These are phyloP conservation scores for Lindgomyces ingoldianus DNA, from an alignment of 495 filamentous ascomycete species.

Conservation along the genomic window DNA sequence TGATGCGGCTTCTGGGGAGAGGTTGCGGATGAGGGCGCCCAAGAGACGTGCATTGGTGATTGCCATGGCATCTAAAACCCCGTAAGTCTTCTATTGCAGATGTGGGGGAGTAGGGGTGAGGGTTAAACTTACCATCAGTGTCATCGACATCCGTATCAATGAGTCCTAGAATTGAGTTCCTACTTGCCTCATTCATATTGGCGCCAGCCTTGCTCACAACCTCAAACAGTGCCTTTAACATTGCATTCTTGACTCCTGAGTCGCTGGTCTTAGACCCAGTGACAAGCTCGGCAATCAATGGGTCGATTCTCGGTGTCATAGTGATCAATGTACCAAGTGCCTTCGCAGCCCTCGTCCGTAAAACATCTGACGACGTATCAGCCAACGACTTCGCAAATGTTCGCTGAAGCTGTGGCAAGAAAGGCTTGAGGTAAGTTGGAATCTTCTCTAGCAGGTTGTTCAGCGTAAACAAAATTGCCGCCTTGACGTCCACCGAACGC, in stretches of 20 bases:
- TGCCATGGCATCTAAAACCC: conserved; percentile 59
- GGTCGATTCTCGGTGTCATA: conserved; percentile 92
- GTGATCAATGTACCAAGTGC: conserved; percentile 95
- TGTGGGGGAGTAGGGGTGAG: conserved; percentile 26
- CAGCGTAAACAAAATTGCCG: conserved; percentile 88
- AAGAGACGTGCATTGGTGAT: conserved; percentile 89
- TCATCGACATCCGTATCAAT: conserved; percentile 84
- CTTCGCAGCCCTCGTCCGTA: conserved; percentile 88
- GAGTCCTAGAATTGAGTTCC: conserved; percentile 74
- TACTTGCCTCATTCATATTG: conserved; percentile 91
- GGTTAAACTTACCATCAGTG: conserved; percentile 52
- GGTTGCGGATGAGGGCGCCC: conserved; percentile 81
- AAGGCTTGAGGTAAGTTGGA: conserved; percentile 90
- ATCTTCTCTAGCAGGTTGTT: conserved; percentile 98
- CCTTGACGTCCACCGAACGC: conserved; percentile 90
- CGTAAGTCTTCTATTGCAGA: conserved; percentile 31
- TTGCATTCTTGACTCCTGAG: conserved; percentile 85
- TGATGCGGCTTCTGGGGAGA: conserved; percentile 65
- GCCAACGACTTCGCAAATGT: conserved; percentile 96
- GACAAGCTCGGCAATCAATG: conserved; percentile 85
- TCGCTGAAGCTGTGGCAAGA: conserved; percentile 92
- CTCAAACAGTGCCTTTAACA: conserved; percentile 96
- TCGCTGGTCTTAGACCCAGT: conserved; percentile 90
- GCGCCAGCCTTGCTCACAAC: conserved; percentile 90
- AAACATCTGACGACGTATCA: conserved; percentile 84